Percentiles rank a stretch among this genome's conserved stretches.
These are phyloP conservation scores for Neurospora intermedia DNA, from an alignment of 495 filamentous ascomycete species.

Conservation along the genomic window DNA sequence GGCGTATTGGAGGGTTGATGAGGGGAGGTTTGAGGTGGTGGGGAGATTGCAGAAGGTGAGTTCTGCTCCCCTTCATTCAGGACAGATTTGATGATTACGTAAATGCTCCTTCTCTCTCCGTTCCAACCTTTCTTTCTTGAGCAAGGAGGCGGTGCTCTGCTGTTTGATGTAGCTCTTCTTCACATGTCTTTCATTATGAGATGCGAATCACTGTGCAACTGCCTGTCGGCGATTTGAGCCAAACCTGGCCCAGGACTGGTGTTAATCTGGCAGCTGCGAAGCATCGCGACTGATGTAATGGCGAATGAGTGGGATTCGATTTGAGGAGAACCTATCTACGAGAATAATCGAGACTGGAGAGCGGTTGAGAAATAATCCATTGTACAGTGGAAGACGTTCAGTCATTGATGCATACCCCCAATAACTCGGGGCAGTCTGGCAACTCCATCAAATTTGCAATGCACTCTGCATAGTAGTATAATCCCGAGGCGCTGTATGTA, in stretches of 20 bases:
- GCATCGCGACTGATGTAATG: constrained; percentile 4
- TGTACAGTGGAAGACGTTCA: not conserved
- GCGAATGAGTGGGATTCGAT: not conserved
- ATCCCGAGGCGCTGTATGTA: too few relatives aligned
- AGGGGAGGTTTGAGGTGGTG: constrained; percentile 34
- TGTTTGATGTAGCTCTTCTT: constrained; percentile 39
- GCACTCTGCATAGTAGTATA: not conserved
- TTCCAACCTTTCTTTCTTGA: not conserved
- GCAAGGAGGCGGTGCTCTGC: constrained; percentile 35
- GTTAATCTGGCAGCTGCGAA: constrained; percentile 29
- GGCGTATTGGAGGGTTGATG: constrained; percentile 40
- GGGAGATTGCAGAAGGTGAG: constrained; percentile 35
- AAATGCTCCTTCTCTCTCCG: not conserved
- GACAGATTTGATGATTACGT: not conserved
- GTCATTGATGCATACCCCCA: not conserved
- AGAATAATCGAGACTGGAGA: not conserved
- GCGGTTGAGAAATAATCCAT: not conserved
- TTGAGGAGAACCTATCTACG: not conserved
- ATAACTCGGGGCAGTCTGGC: not conserved
- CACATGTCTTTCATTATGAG: too few relatives aligned
- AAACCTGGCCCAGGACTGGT: constrained; percentile 42
- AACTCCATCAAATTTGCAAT: not conserved
- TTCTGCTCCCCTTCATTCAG: not conserved
- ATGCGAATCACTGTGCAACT: constrained; percentile 17
- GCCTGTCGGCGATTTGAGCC: constrained; percentile 43